A percentile compares a stretch with the other conserved stretches of the same genome.
Conservation (phyloP, 2,329 filamentous ascomycete species). For the Calonectria ilicicola region DNA sequence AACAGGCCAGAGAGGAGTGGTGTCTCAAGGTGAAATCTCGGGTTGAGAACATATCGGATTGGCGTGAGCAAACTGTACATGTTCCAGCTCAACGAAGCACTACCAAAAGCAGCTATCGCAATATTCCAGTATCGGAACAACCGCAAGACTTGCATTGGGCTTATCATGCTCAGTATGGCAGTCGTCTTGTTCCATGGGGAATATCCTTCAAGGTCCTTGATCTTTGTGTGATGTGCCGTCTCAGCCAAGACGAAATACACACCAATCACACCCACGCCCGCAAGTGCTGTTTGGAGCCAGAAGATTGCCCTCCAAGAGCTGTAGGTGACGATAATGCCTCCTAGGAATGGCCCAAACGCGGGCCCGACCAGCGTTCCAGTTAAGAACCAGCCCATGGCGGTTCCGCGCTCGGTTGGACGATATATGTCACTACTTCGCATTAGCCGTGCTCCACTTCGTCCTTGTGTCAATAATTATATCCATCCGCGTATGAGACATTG, state of each 20-base stretch:
- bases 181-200: constrained; percentile 59
- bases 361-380: constrained; percentile 79
- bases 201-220: constrained; percentile 70
- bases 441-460: constrained; percentile 12
- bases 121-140: constrained; percentile 79
- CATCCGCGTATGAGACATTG: not conserved
- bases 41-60: constrained; percentile 80
- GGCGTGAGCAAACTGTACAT: constrained; percentile 72
- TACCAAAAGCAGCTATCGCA: constrained; percentile 68
- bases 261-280: constrained; percentile 68
- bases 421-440: constrained; percentile 65
- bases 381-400: constrained; percentile 80
- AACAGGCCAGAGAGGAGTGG: constrained; percentile 78
- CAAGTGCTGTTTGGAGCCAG: constrained; percentile 79
- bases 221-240: constrained; percentile 75
- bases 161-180: constrained; percentile 72
- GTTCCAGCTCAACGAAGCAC: constrained; percentile 77
- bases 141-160: constrained; percentile 72
- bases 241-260: constrained; percentile 78
- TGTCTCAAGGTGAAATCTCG: constrained; percentile 75
- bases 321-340: constrained; percentile 83
- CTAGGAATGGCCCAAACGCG: constrained; percentile 76
- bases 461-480: not conserved
- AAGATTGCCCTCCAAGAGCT: constrained; percentile 80
- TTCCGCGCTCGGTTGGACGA: constrained; percentile 75